phyloP scores from a whole-genome alignment of 257 asterid species.

The Solanum bulbocastanum region DNA sequence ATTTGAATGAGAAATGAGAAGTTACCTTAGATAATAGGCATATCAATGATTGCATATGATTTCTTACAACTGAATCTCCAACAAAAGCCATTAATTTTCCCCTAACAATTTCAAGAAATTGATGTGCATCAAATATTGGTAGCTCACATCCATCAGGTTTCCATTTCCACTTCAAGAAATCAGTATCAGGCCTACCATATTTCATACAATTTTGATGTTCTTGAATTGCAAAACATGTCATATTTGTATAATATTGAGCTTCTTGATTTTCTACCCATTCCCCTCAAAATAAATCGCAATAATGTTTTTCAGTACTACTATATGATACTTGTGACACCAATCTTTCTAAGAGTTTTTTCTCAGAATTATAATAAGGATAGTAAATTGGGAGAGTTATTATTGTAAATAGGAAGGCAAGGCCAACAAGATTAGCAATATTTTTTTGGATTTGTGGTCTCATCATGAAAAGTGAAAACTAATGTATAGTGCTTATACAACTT shows the following conservation, averaged over 20 bases:
- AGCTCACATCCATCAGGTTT: constrained; percentile 58
- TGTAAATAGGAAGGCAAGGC: no score
- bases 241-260: constrained; percentile 58
- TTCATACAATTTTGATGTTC: constrained; percentile 72
- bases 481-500: no score
- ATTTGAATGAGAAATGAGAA: background rate
- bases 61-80: constrained; percentile 70
- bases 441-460: no score
- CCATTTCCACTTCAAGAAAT: constrained; percentile 62
- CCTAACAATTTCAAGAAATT: constrained; percentile 31
- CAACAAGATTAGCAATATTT: no score
- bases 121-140: constrained; percentile 34
- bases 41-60: constrained; percentile 74
- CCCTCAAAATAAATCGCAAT: constrained; percentile 59
- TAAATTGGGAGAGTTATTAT: no score
- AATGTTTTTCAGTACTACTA: background rate
- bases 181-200: constrained; percentile 51
- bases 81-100: constrained; percentile 56
- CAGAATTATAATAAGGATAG: no score
- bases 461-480: no score
- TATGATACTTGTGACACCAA: no score
- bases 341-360: no score
- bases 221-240: constrained; percentile 49
- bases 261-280: constrained; percentile 62
- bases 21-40: constrained; percentile 63